Base-by-base conservation (phyloP, 2,329 filamentous ascomycete genomes). In the Exophiala lecanii-corni region DNA sequence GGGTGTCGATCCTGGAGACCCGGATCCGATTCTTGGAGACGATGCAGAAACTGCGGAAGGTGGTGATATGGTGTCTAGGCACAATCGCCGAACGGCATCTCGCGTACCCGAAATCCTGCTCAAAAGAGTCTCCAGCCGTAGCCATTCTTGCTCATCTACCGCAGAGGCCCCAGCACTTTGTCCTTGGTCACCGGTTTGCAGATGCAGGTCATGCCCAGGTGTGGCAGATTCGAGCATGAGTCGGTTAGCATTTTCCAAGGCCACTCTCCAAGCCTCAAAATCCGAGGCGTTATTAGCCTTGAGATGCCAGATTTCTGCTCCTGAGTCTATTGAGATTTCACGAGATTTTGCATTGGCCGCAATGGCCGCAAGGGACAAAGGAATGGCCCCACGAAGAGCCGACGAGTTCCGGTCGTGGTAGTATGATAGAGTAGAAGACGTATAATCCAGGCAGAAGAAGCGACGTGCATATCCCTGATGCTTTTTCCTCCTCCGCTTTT, bases 401-500 rank as follows among this genome's bases (percentile, higher is more conserved):
- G 91, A 94, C 4, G 91, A 95, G 60, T 94, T 91, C 34, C 88
- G 84, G 62, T 91, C 92, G 61, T 94, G 86, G 62, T 96, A 98
- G 69, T 98, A 98, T 0, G 92, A 97, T 21, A 98, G 71, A 0
- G 92, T 97, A 49, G 86, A 94, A 0, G 91, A 89, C 3, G 85
- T 89, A 61, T 89, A 97, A 63, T 98, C 92, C 41, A 98, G 74
- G 0, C 91, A 96, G 67, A 98, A 98, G 73, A 92, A 98, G 26
- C 92, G 80, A 43, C 87, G 79, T 4, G 92, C 92, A 64, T 89
- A 94, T 32, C 91, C 91, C 64, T 97, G 92, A 34, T 89, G 89
- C 68, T 86, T 84, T 76, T 96, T 97, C 46, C 92, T 80, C 53
- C 89, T 79, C 57, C 92, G 82, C 74, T 98, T 98, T 53, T 89